Evolutionary conservation across 2,329 filamentous ascomycete species (phyloP), one percentile per base, ranked within the genome.

Genomic region (Gaeumannomyces sp.): DNA sequence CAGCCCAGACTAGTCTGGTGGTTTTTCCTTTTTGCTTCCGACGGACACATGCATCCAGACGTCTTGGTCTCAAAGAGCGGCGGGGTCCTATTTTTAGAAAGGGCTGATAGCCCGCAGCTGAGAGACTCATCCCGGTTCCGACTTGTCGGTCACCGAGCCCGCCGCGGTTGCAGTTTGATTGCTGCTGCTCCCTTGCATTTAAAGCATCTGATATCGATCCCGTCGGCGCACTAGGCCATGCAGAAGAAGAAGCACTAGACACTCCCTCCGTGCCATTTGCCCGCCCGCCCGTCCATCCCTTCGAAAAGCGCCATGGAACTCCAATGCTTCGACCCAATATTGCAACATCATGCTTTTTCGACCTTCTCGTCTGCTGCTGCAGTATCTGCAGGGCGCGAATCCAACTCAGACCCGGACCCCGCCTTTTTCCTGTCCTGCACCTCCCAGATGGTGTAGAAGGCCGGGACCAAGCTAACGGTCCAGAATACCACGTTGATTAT

Each of bases 401-500:
- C 45, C 22, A 11, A 2, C 45, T 25, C 45, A 8, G 45, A 53
- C 45, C 25, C 45, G 7, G n/a, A 8, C 45, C n/a, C 61, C 35
- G 27, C 61, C n/a, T n/a, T 3, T 53, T 61, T 65, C 63, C 50
- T 58, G 45, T 68, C 69, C 64, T 70, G 59, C 4, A 70, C 66
- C 25, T 65, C 65, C 68, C 68, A 71, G 59, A 71, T 66, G 1
- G 68, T 65, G 27, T 68, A 59, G 4, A 64, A 57, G 4, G 68
- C 69, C 1, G 69, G 69, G 27, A 69, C 65, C 56, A 71, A 58
- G 56, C 68, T 70, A 25, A 71, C 45, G 5, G 68, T 68, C 69
- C 69, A 71, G 33, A 71, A 66, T 16, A 69, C 66, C 22, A 70
- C 66, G 38, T 71, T 70, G 64, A 71, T 71, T 33, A 71, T 67